Percentiles rank a stretch among this genome's conserved stretches.
Conservation (phyloP, 805 yeast species). For the Hanseniaspora thailandica region DNA sequence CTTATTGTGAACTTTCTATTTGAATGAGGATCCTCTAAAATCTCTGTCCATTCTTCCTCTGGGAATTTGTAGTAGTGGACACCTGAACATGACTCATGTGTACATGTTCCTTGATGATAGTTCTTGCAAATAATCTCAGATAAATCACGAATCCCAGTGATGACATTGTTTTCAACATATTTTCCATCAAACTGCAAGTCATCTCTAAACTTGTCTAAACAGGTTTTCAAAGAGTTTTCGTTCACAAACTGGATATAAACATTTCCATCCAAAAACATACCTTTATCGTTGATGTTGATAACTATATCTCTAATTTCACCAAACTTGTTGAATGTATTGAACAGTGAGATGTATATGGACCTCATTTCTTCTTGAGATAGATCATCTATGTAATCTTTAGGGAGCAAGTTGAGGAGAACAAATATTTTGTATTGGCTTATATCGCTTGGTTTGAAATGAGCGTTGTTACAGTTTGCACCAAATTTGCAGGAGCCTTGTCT, state of each 20-base stretch:
- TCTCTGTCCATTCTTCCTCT: neutral
- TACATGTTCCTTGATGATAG: slow-evolving; percentile 4
- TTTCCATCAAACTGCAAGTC: slow-evolving; percentile 6
- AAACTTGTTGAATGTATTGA: slow-evolving; percentile 39
- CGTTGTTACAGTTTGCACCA: slow-evolving; percentile 74
- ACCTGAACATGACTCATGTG: slow-evolving; percentile 9
- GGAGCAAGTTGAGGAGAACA: slow-evolving; percentile 10
- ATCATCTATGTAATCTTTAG: neutral
- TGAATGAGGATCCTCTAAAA: neutral
- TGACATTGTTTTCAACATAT: slow-evolving; percentile 7
- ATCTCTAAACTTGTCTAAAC: slow-evolving; percentile 51
- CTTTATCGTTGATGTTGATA: slow-evolving; percentile 65
- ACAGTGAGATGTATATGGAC: slow-evolving; percentile 42
- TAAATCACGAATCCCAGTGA: slow-evolving; percentile 6
- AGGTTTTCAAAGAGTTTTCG: slow-evolving; percentile 47
- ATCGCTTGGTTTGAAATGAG: slow-evolving; percentile 52
- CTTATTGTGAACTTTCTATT: slow-evolving; percentile 1
- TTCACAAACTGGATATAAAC: slow-evolving; percentile 57
- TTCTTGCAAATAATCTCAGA: slow-evolving; percentile 10
- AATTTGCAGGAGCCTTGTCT: slow-evolving; percentile 91
- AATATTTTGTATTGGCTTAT: neutral
- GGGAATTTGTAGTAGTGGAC: slow-evolving; percentile 6
- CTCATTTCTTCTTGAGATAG: slow-evolving; percentile 26
- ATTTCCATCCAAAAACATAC: slow-evolving; percentile 74
- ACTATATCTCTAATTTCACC: slow-evolving; percentile 50